Base-by-base conservation (phyloP, 2,329 filamentous ascomycete genomes). In the Fusarium miscanthi region DNA sequence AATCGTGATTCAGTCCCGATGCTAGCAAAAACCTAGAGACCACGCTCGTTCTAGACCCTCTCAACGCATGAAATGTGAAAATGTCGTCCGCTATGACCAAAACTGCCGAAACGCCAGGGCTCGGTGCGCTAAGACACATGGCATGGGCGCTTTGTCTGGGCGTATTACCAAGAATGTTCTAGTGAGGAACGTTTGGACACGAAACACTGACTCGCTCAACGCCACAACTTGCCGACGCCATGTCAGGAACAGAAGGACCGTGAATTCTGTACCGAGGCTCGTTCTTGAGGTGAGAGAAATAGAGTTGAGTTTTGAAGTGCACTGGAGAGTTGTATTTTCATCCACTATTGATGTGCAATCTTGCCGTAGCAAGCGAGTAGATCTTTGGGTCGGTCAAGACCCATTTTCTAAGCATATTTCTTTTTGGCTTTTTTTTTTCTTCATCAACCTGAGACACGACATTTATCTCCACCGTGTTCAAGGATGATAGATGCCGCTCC, bases 381-480 rank as follows among this genome's bases (percentile, higher is more conserved):
- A 48, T 66, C 46, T 9, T 43, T 42, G 43, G 64, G 33, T 52
- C 7, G 19, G 23, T 33, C 5, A 33, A 53, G 53, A 45, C 66
- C 66, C 64, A 52, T 52, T 38, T 69, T 56, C 35, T 66, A 69
- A 69, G 63, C 66, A 69, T 57, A 9, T 19, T 40, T 53, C 33
- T 37, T 21, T 33, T 25, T 30, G 0, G 11, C 23, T 23, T 23
- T 41, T 21, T 40, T 33, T 51, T 10, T 35, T 11, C 30, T 12
- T 45, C n/a, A 27, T 37, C 14, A 30, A 48, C 27, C 33, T 51
- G 64, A 68, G 46, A 14, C 57, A 30, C 9, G 17, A 38, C 35
- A 21, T 13, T 25, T 1, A 23, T 23, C 17, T 35, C 56, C 23
- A 43, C 38, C 21, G 10, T 21, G 45, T 13, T 27, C 49, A n/a